Percentiles rank a stretch among this genome's conserved stretches.
Evolutionary conservation across 768 basidiomycete genomes (phyloP).

Genomic region (Tulasnella calospora): DNA sequence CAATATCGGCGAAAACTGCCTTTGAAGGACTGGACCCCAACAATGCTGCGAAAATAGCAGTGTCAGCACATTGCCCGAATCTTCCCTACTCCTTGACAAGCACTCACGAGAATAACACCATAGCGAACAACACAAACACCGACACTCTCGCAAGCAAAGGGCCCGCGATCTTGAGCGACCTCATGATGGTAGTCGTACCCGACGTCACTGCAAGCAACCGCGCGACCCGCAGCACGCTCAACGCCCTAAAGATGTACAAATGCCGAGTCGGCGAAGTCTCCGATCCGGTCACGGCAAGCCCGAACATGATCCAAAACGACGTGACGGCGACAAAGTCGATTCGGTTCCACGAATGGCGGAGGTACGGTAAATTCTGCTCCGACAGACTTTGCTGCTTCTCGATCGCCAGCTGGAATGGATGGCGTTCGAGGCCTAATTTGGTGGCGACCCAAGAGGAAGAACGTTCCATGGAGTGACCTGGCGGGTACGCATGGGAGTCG

Average conservation of each 20-base stretch:
- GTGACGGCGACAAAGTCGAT: constrained; percentile 84
- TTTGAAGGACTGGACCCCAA: constrained; percentile 91
- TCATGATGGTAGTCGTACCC: constrained; percentile 92
- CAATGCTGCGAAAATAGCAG: constrained; percentile 50
- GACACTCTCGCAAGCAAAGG: constrained; percentile 87
- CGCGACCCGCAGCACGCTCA: constrained; percentile 79
- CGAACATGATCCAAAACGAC: constrained; percentile 82
- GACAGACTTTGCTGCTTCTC: constrained; percentile 34
- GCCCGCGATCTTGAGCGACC: constrained; percentile 81
- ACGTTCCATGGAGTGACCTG: background rate
- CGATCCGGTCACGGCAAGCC: constrained; percentile 57
- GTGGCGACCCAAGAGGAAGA: constrained; percentile 15
- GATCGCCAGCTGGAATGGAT: constrained; percentile 41
- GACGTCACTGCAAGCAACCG: constrained; percentile 80
- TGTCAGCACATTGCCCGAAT: background rate
- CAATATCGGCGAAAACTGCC: constrained; percentile 62
- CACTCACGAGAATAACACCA: constrained; percentile 80
- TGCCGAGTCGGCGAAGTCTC: constrained; percentile 62
- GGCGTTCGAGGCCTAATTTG: constrained; percentile 30
- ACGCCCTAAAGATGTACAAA: constrained; percentile 80
- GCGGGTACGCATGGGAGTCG: constrained; percentile 53
- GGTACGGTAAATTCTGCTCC: constrained; percentile 59
- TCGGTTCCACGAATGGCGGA: constrained; percentile 88
- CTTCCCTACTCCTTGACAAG: background rate
- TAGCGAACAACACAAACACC: constrained; percentile 87